A percentile compares a stretch with the other conserved stretches of the same genome.
Conservation (phyloP, 2,329 filamentous ascomycete species). For the Cladosporium austrohemisphaericum region DNA sequence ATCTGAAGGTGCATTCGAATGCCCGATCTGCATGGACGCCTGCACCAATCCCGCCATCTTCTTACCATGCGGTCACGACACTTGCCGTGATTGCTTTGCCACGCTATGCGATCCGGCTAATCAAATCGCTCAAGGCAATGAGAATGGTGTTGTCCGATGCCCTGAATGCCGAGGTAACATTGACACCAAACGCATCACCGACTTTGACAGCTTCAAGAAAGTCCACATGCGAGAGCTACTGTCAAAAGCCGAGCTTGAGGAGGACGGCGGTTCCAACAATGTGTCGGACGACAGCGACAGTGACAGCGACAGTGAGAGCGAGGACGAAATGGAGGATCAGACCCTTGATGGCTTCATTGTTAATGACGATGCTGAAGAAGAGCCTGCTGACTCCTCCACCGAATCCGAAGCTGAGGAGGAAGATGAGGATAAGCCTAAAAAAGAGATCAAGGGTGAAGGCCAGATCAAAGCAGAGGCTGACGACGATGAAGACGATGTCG, state of each 20-base stretch:
- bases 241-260: conserved; percentile 33
- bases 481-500: conserved; percentile 20
- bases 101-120: conserved; percentile 62
- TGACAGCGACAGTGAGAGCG: conserved; percentile 41
- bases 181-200: conserved; percentile 66
- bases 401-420: conserved; percentile 27
- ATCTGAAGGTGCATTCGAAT: conserved; percentile 62
- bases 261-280: conserved; percentile 28
- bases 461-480: conserved; percentile 20
- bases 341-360: conserved; percentile 57
- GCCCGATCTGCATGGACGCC: conserved; percentile 76
- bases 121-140: conserved; percentile 58
- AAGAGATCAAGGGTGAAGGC: conserved; percentile 10
- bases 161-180: conserved; percentile 70
- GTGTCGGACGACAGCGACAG: conserved; percentile 50
- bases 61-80: conserved; percentile 77
- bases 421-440: conserved; percentile 18
- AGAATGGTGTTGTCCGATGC: conserved; percentile 58
- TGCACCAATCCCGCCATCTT: conserved; percentile 72
- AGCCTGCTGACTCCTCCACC: conserved; percentile 21
- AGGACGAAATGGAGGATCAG: conserved; percentile 42
- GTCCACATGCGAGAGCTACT: conserved; percentile 61
- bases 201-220: conserved; percentile 68
- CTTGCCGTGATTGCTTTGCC: conserved; percentile 72
- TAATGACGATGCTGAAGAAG: conserved; percentile 37